These are phyloP conservation scores for Styphnolobium japonicum DNA, from an alignment of 306 rosid genomes.

Conservation along the genomic window DNA sequence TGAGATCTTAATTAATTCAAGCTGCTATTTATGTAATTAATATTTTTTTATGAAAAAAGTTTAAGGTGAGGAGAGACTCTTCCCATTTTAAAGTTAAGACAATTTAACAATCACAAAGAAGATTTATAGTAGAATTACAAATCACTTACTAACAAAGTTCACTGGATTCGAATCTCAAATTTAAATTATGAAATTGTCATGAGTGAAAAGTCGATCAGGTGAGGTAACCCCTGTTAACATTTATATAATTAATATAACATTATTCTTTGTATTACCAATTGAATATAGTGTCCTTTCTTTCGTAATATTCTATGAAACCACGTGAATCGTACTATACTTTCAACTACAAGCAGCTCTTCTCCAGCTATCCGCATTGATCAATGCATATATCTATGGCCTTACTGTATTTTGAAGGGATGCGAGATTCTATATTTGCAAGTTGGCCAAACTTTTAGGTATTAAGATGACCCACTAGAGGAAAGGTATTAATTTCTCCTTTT, in stretches of 20 bases:
- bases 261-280: neutral
- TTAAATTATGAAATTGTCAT: too few relatives aligned
- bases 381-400: constrained; percentile 24
- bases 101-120: too few relatives aligned
- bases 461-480: constrained; percentile 15
- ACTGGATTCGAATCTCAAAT: too few relatives aligned
- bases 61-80: too few relatives aligned
- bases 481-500: constrained; percentile 13
- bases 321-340: constrained; percentile 31
- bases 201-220: too few relatives aligned
- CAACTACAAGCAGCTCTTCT: constrained; percentile 20
- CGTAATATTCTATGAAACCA: constrained; percentile 20
- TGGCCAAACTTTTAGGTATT: constrained; percentile 40
- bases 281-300: constrained; percentile 21
- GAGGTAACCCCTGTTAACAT: too few relatives aligned
- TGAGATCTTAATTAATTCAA: constrained; percentile 4
- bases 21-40: neutral
- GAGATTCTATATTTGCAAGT: constrained; percentile 17
- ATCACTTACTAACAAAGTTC: too few relatives aligned
- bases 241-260: neutral
- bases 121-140: too few relatives aligned
- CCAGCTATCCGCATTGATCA: neutral
- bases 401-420: constrained; percentile 1
- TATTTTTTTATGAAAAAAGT: too few relatives aligned
- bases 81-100: too few relatives aligned